A percentile compares a stretch with the other conserved stretches of the same genome.
These are phyloP conservation scores for Raffaelea arxii DNA, from an alignment of 2,329 filamentous ascomycete species.

Conservation along the genomic window DNA sequence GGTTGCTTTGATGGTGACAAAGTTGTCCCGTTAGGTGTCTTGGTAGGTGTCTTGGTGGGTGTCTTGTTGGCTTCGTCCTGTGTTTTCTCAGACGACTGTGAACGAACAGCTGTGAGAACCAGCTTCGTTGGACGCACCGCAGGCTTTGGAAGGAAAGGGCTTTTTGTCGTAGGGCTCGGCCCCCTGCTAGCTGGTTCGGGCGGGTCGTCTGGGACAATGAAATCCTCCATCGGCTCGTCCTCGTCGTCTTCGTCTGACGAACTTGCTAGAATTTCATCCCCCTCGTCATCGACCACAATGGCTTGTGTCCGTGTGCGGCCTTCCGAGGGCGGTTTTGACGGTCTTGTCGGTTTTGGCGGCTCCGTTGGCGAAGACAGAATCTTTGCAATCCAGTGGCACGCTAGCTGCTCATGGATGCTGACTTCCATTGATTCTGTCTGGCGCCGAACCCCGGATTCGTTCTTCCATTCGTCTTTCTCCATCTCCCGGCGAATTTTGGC, in stretches of 20 bases:
- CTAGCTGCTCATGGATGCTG: constrained; percentile 53
- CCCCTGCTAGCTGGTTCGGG: not conserved
- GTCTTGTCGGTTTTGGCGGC: constrained; percentile 6
- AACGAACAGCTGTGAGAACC: no score
- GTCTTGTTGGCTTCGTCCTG: no score
- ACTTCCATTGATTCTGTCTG: constrained; percentile 52
- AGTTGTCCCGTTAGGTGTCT: no score
- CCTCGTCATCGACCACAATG: constrained; percentile 18
- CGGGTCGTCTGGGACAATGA: constrained; percentile 35
- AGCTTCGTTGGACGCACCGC: no score
- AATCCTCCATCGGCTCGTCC: constrained; percentile 33
- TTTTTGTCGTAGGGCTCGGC: no score
- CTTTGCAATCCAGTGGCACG: constrained; percentile 37
- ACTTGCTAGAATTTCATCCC: constrained; percentile 42
- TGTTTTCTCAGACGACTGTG: no score
- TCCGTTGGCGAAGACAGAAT: constrained; percentile 25
- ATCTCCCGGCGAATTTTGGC: constrained; percentile 45
- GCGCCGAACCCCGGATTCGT: constrained; percentile 37
- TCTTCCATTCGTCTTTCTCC: constrained; percentile 38
- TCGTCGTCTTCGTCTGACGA: constrained; percentile 33
- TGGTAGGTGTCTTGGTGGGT: no score
- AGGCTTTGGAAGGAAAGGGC: no score
- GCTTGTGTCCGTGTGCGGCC: not conserved
- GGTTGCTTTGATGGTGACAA: no score
- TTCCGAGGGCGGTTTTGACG: not conserved